Evolutionary conservation across 2,329 filamentous ascomycete species (phyloP), one percentile per base, ranked within the genome.

Genomic region (Pseudogymnoascus sp.): DNA sequence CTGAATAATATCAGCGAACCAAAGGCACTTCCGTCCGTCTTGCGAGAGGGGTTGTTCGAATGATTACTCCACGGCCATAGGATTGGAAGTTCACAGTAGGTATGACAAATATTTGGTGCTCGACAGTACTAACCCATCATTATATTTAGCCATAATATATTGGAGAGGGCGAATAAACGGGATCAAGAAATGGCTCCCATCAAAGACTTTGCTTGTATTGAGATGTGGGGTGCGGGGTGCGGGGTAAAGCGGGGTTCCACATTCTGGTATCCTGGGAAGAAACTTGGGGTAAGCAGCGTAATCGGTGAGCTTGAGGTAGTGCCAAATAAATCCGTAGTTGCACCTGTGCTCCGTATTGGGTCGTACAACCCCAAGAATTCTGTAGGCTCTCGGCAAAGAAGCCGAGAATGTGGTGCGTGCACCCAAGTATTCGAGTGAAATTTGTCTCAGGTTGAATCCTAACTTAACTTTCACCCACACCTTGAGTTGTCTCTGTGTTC

Each of bases 191-290:
- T 10, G 26, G 16, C 26, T 56, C 47, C 47, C 47, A 33, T 33
- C 26, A 19, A 56, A 19, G 13, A 8, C 1, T 8, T 31, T 31
- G 4, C 7, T 56, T 2, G 26, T 16, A 11, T 26, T 33, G 26
- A 33, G 26, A 33, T 56, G 26, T n/a, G 47, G 47, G 47, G 47
- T 53, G 47, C 47, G 47, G 47, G 47, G 47, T 56, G 47, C 47
- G 47, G 47, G 47, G 47, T 56, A 33, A n/a, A 14, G 26, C 24
- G n/a, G 24, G 47, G 26, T 33, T 33, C 47, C 26, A 56, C 47
- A 19, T 33, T 33, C 10, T n/a, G 19, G 47, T 24, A 13, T 56
- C n/a, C 47, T 26, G n/a, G 26, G n/a, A 56, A 19, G 2, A 56
- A 33, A 56, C n/a, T 56, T 56, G 47, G 47, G 26, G 26, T 56